Evolutionary conservation across 192 early-diverging fungal species (phyloP).

Genomic region (Pilaira anomala): DNA sequence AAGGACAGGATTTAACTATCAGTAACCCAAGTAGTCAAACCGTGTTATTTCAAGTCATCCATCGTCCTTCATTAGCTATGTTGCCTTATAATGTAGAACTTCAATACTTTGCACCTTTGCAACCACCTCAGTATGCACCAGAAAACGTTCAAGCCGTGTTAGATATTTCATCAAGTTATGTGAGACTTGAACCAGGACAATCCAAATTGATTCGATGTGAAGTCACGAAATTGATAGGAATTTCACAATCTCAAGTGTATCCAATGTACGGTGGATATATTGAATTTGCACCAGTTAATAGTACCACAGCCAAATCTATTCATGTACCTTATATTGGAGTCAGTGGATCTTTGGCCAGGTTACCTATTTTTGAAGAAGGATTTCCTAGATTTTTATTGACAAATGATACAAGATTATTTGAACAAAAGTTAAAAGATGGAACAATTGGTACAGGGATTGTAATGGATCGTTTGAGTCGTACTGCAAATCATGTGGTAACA

Average conservation of each 20-base stretch:
- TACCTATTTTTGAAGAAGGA: conserved; percentile 40
- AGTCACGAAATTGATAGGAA: conserved; percentile 7
- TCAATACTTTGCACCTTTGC: conserved; percentile 13
- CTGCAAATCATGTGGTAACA: conserved; percentile 6
- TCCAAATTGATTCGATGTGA: background rate
- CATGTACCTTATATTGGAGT: conserved; percentile 48
- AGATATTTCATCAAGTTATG: background rate
- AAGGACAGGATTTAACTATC: conserved; percentile 34
- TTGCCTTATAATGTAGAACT: conserved; percentile 30
- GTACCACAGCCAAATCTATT: conserved; percentile 18
- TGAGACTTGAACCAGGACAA: conserved; percentile 17
- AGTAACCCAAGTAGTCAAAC: conserved; percentile 37
- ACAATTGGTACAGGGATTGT: background rate
- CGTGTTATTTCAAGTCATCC: conserved; percentile 33
- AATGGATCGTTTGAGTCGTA: conserved; percentile 5
- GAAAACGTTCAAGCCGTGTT: conserved; percentile 7
- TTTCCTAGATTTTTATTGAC: conserved; percentile 17
- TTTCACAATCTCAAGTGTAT: conserved; percentile 21
- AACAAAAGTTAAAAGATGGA: background rate
- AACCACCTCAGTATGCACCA: conserved; percentile 13
- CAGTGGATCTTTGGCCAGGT: conserved; percentile 35
- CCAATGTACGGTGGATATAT: conserved; percentile 48
- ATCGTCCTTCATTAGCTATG: conserved; percentile 34
- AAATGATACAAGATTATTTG: background rate
- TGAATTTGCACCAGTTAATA: conserved; percentile 26